phyloP scores from a whole-genome alignment of 2,329 filamentous ascomycete species.

The Leptoxyphium fumago region DNA sequence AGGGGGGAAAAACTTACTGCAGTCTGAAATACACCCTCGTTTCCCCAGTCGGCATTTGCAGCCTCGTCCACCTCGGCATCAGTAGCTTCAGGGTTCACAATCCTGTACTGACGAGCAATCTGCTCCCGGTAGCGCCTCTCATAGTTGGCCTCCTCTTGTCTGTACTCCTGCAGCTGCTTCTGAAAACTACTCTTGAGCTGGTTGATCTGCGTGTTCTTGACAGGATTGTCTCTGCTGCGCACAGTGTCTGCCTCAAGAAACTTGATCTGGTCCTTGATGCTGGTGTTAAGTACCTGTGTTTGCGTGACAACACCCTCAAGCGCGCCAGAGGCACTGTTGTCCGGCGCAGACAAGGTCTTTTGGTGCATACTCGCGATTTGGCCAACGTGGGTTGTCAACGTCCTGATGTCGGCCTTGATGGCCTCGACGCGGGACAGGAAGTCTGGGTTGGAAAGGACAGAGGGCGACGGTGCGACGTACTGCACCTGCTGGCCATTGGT shows the following conservation, averaged over 20 bases:
- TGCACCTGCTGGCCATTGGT: constrained; percentile 10
- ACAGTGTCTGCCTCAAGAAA: constrained; percentile 55
- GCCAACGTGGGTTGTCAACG: constrained; percentile 51
- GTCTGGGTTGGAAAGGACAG: constrained; percentile 45
- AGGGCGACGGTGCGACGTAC: constrained; percentile 27
- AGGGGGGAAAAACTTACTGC: constrained; percentile 42
- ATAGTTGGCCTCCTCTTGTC: constrained; percentile 57
- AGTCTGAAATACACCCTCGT: constrained; percentile 69
- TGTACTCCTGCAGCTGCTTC: constrained; percentile 54
- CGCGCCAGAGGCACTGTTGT: constrained; percentile 33
- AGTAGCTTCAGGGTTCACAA: constrained; percentile 42
- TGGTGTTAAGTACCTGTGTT: constrained; percentile 58
- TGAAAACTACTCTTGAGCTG: constrained; percentile 59
- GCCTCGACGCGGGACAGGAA: constrained; percentile 54
- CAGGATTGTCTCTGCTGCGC: constrained; percentile 46
- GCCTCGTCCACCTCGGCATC: constrained; percentile 49
- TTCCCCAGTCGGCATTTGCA: constrained; percentile 55
- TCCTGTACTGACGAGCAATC: constrained; percentile 65
- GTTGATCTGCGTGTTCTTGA: constrained; percentile 56
- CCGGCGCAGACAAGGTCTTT: constrained; percentile 52
- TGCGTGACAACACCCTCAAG: constrained; percentile 54
- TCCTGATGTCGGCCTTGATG: constrained; percentile 52
- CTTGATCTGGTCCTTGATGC: constrained; percentile 67
- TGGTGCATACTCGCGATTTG: constrained; percentile 57
- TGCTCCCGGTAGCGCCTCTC: constrained; percentile 59